Evolutionary conservation across 805 yeast genomes (phyloP), one percentile per base, ranked within the genome.

Genomic region (Candida wancherniae): DNA sequence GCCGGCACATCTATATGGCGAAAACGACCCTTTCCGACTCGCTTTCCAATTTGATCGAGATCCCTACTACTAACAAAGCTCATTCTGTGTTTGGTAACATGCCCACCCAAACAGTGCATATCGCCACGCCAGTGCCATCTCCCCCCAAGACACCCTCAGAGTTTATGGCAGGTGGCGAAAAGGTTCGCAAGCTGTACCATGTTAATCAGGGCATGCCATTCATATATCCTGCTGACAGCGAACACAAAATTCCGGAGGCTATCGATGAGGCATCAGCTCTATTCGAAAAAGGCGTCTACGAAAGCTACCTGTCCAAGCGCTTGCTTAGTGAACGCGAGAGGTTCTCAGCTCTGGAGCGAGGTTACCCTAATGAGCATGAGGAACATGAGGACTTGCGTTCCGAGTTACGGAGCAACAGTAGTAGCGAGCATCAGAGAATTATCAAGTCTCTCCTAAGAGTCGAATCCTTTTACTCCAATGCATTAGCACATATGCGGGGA

Each of bases 111-210:
- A 58, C 72, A 0, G 61, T 80, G 4, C 88, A 83, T 51, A 70
- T 86, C 8, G 88, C 95, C 0, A 85, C 95, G 0, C 95, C 95
- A 0, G 83, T 82, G 1, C 92, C 95, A 3, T 84, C 94, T 0
- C 95, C 95, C 1, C 79, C 83, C 1, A 40, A 55, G 9, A 54
- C 61, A 5, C 63, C 68, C 1, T 61, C 69, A 6, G 70, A 65
- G 22, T 65, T 59, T 30, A 63, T 65, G 69, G 40, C 64, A 8
- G 71, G 71, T 2, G 71, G 71, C 42, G 69, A 60, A 27, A 75
- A 69, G 44, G 60, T 69, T 6, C 58, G 79, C 37, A 67, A 74
- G 37, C 66, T 73, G 29, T 77, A 72, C 39, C 87, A 80, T 53
- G 71, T 83, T 0, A 77, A 80, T 50, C 76, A 75, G 50, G 69